phyloP scores from a whole-genome alignment of 441 rosid genomes.

The Populus hybrid region DNA sequence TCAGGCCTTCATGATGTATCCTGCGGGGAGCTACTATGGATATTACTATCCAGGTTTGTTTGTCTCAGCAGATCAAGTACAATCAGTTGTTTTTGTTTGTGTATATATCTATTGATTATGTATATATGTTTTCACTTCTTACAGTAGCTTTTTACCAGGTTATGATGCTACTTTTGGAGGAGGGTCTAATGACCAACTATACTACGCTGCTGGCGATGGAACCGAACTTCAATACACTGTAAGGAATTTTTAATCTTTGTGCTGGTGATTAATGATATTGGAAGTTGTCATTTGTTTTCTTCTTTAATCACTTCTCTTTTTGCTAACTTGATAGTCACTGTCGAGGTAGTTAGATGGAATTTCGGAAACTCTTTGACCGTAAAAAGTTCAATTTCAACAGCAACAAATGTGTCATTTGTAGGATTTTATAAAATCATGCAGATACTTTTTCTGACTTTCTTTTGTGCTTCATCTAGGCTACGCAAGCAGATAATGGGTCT shows the following conservation, averaged over 20 bases:
- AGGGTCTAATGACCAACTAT: constrained; percentile 58
- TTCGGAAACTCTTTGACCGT: not conserved
- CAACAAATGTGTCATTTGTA: not conserved
- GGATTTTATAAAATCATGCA: not conserved
- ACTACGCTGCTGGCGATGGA: constrained; percentile 59
- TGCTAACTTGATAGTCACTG: not conserved
- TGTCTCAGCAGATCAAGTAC: not conserved
- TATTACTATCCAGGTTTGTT: constrained; percentile 70
- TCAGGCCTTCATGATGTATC: constrained; percentile 48
- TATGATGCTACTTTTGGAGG: constrained; percentile 28
- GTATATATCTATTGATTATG: not conserved
- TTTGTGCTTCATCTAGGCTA: constrained; percentile 26
- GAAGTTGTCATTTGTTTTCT: not conserved
- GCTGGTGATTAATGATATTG: not conserved
- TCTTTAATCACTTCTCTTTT: not conserved
- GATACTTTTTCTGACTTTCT: not conserved
- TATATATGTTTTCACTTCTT: constrained; percentile 16
- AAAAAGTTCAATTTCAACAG: not conserved
- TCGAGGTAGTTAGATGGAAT: not conserved
- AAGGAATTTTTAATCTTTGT: constrained; percentile 4
- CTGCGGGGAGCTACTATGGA: constrained; percentile 51
- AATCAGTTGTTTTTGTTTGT: not conserved
- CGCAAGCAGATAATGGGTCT: constrained; percentile 52
- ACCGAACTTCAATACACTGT: constrained; percentile 46
- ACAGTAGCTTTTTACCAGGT: constrained; percentile 13